Evolutionary conservation across 2,329 filamentous ascomycete genomes (phyloP).

Genomic region (Aspergillaceae sp.): DNA sequence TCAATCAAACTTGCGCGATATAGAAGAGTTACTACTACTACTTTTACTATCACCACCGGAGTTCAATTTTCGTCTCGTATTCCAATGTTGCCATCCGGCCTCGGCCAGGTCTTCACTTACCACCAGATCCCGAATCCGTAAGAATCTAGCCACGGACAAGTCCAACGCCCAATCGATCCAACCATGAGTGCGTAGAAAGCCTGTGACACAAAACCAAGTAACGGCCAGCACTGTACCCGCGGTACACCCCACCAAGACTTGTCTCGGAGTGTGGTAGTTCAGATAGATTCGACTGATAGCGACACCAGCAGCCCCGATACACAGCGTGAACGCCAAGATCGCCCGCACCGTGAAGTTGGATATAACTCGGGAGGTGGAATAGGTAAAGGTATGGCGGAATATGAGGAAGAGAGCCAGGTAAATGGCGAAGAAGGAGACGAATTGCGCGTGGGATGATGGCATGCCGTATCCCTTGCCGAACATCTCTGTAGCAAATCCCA

Average conservation of each 20-base stretch:
- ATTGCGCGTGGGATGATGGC: slow-evolving; percentile 93
- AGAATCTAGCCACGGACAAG: slow-evolving; percentile 52
- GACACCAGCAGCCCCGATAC: slow-evolving; percentile 57
- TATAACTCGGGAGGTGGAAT: slow-evolving; percentile 35
- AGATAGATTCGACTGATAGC: slow-evolving; percentile 81
- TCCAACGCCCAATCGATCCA: slow-evolving; percentile 66
- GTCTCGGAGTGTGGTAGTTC: slow-evolving; percentile 80
- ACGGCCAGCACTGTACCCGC: slow-evolving; percentile 65
- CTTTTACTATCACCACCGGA: slow-evolving; percentile 15
- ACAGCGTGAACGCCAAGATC: slow-evolving; percentile 48
- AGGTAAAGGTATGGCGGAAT: slow-evolving; percentile 60
- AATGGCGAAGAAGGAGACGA: slow-evolving; percentile 82
- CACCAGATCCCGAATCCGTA: slow-evolving; percentile 74
- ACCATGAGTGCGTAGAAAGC: slow-evolving; percentile 56
- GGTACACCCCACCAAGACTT: slow-evolving; percentile 71
- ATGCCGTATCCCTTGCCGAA: slow-evolving; percentile 94
- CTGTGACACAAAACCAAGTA: slow-evolving; percentile 69
- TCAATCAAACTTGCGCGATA: slow-evolving; percentile 22
- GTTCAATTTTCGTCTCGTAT: slow-evolving; percentile 42
- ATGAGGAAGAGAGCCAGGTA: slow-evolving; percentile 79
- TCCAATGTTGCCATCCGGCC: slow-evolving; percentile 91
- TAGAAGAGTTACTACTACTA: neutral
- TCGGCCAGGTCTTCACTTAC: slow-evolving; percentile 82
- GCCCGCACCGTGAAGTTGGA: slow-evolving; percentile 47
- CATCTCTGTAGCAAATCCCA: slow-evolving; percentile 42